Evolutionary conservation across 768 basidiomycete genomes (phyloP).

Genomic region (Leccinellum luteum): DNA sequence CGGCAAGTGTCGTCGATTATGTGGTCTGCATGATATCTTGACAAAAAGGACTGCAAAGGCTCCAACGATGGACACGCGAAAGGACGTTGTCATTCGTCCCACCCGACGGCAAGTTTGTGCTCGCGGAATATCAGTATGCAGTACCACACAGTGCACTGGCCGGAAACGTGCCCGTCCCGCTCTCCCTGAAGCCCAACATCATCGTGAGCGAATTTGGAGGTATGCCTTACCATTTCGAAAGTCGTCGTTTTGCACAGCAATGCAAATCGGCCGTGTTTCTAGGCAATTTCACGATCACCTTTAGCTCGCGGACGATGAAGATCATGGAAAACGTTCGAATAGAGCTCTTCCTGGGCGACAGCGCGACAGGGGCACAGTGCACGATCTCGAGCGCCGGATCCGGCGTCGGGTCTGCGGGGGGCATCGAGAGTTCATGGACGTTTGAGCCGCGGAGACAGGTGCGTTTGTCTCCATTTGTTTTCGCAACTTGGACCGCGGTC

Average conservation of each 20-base stretch:
- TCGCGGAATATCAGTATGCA: constrained; percentile 79
- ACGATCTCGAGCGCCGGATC: constrained; percentile 57
- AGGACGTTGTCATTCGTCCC: constrained; percentile 86
- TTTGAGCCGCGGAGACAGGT: constrained; percentile 74
- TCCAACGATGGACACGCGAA: constrained; percentile 77
- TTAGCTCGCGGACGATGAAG: constrained; percentile 63
- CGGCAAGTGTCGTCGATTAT: constrained; percentile 47
- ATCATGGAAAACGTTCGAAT: constrained; percentile 70
- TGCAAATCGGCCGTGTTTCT: neutral
- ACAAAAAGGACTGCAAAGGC: constrained; percentile 38
- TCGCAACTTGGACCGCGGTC: neutral
- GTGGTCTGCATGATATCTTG: constrained; percentile 2
- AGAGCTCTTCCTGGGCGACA: constrained; percentile 73
- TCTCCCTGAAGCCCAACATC: constrained; percentile 47
- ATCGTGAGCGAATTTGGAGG: constrained; percentile 31
- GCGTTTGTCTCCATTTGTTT: neutral
- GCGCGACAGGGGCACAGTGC: constrained; percentile 71
- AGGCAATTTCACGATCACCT: constrained; percentile 61
- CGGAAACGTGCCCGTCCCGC: constrained; percentile 51
- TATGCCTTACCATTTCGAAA: constrained; percentile 4
- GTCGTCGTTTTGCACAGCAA: neutral
- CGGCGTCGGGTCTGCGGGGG: constrained; percentile 38
- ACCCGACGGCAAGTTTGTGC: constrained; percentile 84
- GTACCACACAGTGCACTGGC: constrained; percentile 35
- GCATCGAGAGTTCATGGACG: constrained; percentile 67